A percentile compares a stretch with the other conserved stretches of the same genome.
These are phyloP conservation scores for Tricholomella constricta DNA, from an alignment of 768 basidiomycete genomes.

Conservation along the genomic window DNA sequence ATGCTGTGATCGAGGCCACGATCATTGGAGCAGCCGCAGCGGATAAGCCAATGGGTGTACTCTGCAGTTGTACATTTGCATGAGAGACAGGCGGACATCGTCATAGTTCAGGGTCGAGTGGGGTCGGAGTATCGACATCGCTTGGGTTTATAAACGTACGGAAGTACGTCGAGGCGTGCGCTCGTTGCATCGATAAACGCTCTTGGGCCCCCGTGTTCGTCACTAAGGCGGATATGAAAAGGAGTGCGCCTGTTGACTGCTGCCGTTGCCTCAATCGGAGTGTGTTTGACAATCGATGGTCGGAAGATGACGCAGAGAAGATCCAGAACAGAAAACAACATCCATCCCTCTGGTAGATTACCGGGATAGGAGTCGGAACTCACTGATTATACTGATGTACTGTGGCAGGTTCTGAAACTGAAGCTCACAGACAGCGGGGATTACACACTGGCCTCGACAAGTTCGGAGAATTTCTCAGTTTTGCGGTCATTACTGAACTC, in stretches of 20 bases:
- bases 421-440: constrained; percentile 16
- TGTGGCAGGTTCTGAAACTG: constrained; percentile 15
- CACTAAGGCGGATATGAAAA: constrained; percentile 20
- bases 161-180: constrained; percentile 6
- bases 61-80: constrained; percentile 24
- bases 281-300: constrained; percentile 18
- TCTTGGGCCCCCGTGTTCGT: constrained; percentile 7
- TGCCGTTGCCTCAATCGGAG: constrained; percentile 12
- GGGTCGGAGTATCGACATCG: not conserved
- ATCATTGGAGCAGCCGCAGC: constrained; percentile 37
- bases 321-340: constrained; percentile 12
- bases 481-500: constrained; percentile 10
- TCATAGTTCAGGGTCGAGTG: not conserved
- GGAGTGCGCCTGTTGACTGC: constrained; percentile 9
- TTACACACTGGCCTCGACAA: constrained; percentile 16
- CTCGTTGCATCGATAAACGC: constrained; percentile 7
- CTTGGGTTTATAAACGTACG: constrained; percentile 14
- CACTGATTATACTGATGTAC: constrained; percentile 4
- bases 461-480: constrained; percentile 13
- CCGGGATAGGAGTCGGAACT: constrained; percentile 14
- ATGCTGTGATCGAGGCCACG: constrained; percentile 29
- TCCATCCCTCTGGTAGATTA: constrained; percentile 9
- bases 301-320: constrained; percentile 12
- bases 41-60: constrained; percentile 29
- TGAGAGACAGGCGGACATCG: constrained; percentile 5